Percentiles rank a stretch among this genome's conserved stretches.
These are phyloP conservation scores for Aschersonia sp. DNA, from an alignment of 2,329 filamentous ascomycete species.

Conservation along the genomic window DNA sequence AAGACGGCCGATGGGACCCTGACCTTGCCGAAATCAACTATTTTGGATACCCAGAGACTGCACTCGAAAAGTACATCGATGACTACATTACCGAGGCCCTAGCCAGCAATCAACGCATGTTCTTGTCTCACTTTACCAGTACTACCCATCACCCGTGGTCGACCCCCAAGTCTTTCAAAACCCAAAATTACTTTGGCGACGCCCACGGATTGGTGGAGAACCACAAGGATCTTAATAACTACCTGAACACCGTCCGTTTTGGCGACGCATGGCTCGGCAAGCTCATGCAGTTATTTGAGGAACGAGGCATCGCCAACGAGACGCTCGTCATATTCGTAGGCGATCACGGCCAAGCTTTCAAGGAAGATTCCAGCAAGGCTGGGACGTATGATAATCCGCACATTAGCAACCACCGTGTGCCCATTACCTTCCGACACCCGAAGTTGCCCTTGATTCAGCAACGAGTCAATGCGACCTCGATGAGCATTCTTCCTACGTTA, in stretches of 20 bases:
- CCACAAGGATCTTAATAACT: constrained; percentile 12
- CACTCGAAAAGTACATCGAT: constrained; percentile 13
- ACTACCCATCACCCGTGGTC: constrained; percentile 17
- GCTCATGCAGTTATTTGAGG: constrained; percentile 15
- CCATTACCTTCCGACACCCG: constrained; percentile 17
- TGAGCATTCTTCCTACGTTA: constrained; percentile 19
- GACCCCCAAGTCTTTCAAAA: constrained; percentile 9
- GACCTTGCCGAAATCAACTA: constrained; percentile 15
- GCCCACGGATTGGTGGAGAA: constrained; percentile 4
- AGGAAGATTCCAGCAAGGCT: constrained; percentile 15
- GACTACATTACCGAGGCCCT: constrained; percentile 13
- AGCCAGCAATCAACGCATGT: constrained; percentile 14
- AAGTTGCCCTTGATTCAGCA: constrained; percentile 12
- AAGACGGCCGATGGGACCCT: constrained; percentile 1
- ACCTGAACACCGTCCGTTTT: constrained; percentile 17
- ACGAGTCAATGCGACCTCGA: constrained; percentile 15
- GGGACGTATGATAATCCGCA: constrained; percentile 16
- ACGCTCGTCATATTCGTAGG: constrained; percentile 19
- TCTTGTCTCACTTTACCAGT: constrained; percentile 17
- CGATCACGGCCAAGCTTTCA: constrained; percentile 20
- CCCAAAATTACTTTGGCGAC: constrained; percentile 11
- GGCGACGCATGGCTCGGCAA: constrained; percentile 16
- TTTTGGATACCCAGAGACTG: constrained; percentile 15
- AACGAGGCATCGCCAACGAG: constrained; percentile 17
- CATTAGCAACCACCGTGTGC: constrained; percentile 18